Evolutionary conservation across 805 yeast species (phyloP), one percentile per base, ranked within the genome.

Genomic region (Yamadazyma olivae): DNA sequence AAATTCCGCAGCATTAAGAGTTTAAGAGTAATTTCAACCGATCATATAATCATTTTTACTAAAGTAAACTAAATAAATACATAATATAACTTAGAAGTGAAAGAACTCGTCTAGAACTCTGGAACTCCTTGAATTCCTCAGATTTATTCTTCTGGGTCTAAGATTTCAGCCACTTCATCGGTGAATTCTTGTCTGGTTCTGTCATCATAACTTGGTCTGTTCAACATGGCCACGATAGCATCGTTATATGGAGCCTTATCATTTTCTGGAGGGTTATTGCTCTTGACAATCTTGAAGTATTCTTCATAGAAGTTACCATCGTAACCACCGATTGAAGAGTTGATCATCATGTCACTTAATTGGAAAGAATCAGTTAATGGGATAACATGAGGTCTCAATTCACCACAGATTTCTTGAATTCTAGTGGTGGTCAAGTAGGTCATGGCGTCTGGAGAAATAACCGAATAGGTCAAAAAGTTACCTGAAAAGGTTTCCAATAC

Each of bases 251-350:
- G 70, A 33, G 73, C 72, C 54, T 67, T 64, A 29, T 54, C 45
- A n/a, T 53, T 42, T 16, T 41, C 38, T 33, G 64, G 60, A 27
- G 64, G 63, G 47, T 67, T 64, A 40, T 51, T 50, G 14, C 39
- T 34, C 48, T 66, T 66, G 24, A 67, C 68, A 16, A 49, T 48
- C 17, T 49, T 48, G 52, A 64, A 64, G 56, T 65, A 67, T 53
- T 67, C 67, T 48, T 66, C 67, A 48, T 67, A 67, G 38, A 67
- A 53, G 52, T 67, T 58, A 44, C 74, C 74, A 41, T 67, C 61
- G 51, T 61, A 67, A 36, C 57, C 57, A 27, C 70, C 74, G 32
- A 68, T 54, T n/a, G 64, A 57, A 5, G 74, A 61, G 53, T 66
- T 64, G 39, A 67, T 56, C 53, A 68, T 47, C 64, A 58, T 64